Conservation (phyloP, 768 basidiomycete species). For the Strobilomyces echinocephalus region DNA sequence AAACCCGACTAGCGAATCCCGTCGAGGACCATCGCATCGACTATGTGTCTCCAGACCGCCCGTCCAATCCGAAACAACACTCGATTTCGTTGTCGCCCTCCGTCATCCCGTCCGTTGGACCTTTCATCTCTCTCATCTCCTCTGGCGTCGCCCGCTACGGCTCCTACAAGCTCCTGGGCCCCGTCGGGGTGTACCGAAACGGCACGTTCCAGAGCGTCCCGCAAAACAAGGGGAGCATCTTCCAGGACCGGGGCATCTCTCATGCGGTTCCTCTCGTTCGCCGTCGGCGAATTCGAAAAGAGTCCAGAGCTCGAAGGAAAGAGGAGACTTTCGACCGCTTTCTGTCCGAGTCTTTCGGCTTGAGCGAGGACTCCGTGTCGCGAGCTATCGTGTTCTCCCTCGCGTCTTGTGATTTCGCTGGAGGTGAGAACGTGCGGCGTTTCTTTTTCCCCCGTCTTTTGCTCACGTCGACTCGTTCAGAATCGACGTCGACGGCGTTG, state of each 20-base stretch:
- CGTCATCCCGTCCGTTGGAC: slow-evolving; percentile 74
- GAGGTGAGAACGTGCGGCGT: slow-evolving; percentile 41
- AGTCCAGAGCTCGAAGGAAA: slow-evolving; percentile 55
- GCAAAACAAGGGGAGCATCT: slow-evolving; percentile 87
- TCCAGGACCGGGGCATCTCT: slow-evolving; percentile 77
- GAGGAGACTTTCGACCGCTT: slow-evolving; percentile 61
- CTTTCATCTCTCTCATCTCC: slow-evolving; percentile 70
- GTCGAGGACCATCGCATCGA: slow-evolving; percentile 29
- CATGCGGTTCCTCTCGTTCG: slow-evolving; percentile 88
- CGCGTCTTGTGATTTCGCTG: slow-evolving; percentile 57
- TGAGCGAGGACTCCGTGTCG: slow-evolving; percentile 54
- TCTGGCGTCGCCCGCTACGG: slow-evolving; percentile 89
- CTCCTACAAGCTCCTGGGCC: slow-evolving; percentile 80
- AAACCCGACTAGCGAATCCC: slow-evolving; percentile 29
- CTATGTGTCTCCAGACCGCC: slow-evolving; percentile 38
- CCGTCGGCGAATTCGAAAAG: slow-evolving; percentile 68
- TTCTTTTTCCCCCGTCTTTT: neutral
- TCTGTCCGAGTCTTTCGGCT: slow-evolving; percentile 56
- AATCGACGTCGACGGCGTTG: slow-evolving; percentile 61
- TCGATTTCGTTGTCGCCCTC: slow-evolving; percentile 82
- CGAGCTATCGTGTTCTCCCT: slow-evolving; percentile 71
- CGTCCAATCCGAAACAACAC: slow-evolving; percentile 67
- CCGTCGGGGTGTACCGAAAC: slow-evolving; percentile 55
- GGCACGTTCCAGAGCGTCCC: slow-evolving; percentile 62
- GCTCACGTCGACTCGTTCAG: slow-evolving; percentile 35